Evolutionary conservation across 805 yeast genomes (phyloP).

Genomic region (Cyberlindnera xylosilytica): DNA sequence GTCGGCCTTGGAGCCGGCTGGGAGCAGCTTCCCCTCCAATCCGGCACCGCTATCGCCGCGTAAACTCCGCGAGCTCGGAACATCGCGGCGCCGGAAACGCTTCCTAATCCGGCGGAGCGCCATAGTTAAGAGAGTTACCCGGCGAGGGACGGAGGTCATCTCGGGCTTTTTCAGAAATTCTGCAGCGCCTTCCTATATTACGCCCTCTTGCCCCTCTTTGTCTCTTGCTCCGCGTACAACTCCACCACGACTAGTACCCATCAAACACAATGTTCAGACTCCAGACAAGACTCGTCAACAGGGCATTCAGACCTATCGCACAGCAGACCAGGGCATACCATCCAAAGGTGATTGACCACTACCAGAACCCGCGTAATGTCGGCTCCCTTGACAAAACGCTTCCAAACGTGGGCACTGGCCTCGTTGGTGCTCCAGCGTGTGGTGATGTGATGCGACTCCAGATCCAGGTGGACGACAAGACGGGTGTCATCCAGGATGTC

Average conservation of each 20-base stretch:
- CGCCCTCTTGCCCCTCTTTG: not conserved
- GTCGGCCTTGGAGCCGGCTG: not conserved
- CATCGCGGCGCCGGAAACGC: constrained; percentile 3
- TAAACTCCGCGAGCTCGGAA: constrained; percentile 1
- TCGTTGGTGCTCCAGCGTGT: constrained; percentile 99
- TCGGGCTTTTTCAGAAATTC: not conserved
- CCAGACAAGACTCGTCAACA: constrained; percentile 15
- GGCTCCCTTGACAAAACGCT: constrained; percentile 84
- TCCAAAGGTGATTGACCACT: constrained; percentile 93
- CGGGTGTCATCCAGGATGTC: constrained; percentile 91
- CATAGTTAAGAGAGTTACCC: constrained; percentile 9
- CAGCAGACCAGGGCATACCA: constrained; percentile 56
- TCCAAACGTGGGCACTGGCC: constrained; percentile 86
- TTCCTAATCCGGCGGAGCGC: not conserved
- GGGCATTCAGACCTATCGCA: constrained; percentile 20
- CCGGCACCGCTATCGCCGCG: constrained; percentile 6
- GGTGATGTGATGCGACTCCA: constrained; percentile 99
- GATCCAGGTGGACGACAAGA: constrained; percentile 84
- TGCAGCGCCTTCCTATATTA: not conserved
- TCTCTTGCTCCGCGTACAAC: not conserved
- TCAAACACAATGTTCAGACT: constrained; percentile 25
- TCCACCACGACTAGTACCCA: no score
- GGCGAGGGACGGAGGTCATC: not conserved
- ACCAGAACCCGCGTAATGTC: constrained; percentile 94
- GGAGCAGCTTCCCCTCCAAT: not conserved